Evolutionary conservation across 148 eudicot species (phyloP).

Genomic region (Camellia japonica): DNA sequence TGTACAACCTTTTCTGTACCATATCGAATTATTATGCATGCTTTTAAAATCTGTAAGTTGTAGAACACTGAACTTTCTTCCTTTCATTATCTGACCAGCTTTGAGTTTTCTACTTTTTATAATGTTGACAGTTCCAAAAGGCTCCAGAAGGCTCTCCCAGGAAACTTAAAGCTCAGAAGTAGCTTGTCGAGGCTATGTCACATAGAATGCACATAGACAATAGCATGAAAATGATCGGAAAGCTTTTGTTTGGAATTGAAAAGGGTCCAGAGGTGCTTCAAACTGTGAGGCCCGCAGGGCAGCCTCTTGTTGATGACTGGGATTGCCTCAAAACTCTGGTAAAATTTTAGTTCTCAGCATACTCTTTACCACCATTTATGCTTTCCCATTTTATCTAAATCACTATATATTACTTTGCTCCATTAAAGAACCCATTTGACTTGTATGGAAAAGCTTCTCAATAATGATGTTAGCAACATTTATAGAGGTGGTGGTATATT

Average conservation of each 20-base stretch:
- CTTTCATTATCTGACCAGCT: not conserved
- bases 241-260: slow-evolving; percentile 82
- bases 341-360: slow-evolving; percentile 9
- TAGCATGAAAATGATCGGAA: slow-evolving; percentile 72
- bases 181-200: slow-evolving; percentile 78
- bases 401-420: not conserved
- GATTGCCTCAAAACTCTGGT: slow-evolving; percentile 76
- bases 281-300: slow-evolving; percentile 58
- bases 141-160: slow-evolving; percentile 86
- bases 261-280: slow-evolving; percentile 64
- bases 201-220: slow-evolving; percentile 83
- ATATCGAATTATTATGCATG: not conserved
- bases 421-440: not conserved
- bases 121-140: slow-evolving; percentile 60
- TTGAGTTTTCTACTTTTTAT: not conserved
- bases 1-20: not conserved
- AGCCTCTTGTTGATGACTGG: slow-evolving; percentile 97
- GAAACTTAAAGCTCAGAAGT: slow-evolving; percentile 75
- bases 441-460: not conserved
- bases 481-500: not conserved
- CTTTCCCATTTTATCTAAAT: not conserved
- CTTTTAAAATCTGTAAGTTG: not conserved
- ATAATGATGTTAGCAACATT: not conserved
- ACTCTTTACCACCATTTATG: slow-evolving; percentile 3
- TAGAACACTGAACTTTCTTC: not conserved